phyloP scores from a whole-genome alignment of 257 asterid species.

The Nicotiana obtusifolia region DNA sequence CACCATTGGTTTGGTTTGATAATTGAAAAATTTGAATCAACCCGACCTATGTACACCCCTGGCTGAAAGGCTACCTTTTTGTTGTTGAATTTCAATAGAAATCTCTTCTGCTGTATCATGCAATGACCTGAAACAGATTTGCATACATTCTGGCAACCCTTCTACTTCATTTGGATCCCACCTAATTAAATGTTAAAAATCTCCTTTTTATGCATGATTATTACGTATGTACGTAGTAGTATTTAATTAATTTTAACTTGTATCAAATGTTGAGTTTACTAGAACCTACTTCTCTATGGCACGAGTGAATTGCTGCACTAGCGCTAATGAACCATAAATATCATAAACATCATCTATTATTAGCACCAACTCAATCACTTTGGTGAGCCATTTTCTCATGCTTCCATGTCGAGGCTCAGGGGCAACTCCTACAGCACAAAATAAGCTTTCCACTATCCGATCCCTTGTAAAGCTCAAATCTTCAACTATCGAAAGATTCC shows the following conservation, averaged over 20 bases:
- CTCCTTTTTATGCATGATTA: not conserved
- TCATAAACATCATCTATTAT: constrained; percentile 54
- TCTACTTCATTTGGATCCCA: constrained; percentile 41
- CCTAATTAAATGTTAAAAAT: constrained; percentile 15
- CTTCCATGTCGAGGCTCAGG: constrained; percentile 37
- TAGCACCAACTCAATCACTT: constrained; percentile 31
- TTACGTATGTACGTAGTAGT: not conserved
- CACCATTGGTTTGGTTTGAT: too few species aligned
- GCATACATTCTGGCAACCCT: constrained; percentile 35
- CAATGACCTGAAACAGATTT: constrained; percentile 34
- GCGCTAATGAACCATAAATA: constrained; percentile 42
- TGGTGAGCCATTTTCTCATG: constrained; percentile 51
- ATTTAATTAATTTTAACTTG: not conserved
- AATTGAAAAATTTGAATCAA: too few species aligned
- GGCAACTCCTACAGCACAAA: constrained; percentile 48
- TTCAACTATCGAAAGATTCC: constrained; percentile 23
- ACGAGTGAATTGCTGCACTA: constrained; percentile 37
- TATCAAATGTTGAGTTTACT: not conserved
- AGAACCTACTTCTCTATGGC: constrained; percentile 36
- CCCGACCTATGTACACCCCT: too few species aligned
- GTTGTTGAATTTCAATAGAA: constrained; percentile 30
- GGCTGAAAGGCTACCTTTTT: constrained; percentile 41
- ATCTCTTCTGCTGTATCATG: constrained; percentile 32
- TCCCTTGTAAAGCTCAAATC: constrained; percentile 44
- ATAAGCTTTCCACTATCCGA: constrained; percentile 45